Conservation (phyloP, 108 stramenopile species). For the Schizochytrium sp. region DNA sequence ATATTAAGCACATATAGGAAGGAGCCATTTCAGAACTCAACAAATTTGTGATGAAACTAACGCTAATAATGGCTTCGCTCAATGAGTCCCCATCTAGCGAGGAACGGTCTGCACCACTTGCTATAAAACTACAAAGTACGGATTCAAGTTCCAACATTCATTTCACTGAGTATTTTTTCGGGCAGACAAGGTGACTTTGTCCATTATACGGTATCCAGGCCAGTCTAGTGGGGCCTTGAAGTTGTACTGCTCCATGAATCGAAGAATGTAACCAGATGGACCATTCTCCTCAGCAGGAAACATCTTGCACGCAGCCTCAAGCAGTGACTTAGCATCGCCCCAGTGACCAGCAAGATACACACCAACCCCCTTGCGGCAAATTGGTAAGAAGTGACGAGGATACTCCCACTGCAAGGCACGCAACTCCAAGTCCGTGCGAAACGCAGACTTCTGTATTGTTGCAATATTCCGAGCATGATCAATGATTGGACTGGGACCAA, state of each 20-base stretch:
- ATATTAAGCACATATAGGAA: too few relatives aligned
- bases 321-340: slow-evolving; percentile 63
- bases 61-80: too few relatives aligned
- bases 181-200: background rate
- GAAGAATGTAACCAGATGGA: slow-evolving; percentile 57
- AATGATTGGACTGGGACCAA: slow-evolving; percentile 49
- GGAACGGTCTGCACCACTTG: too few relatives aligned
- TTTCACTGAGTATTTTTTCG: too few relatives aligned
- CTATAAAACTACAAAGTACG: too few relatives aligned
- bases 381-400: slow-evolving; percentile 32
- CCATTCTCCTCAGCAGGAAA: slow-evolving; percentile 61
- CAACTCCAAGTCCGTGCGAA: slow-evolving; percentile 50
- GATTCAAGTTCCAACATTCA: too few relatives aligned
- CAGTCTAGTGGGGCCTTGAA: slow-evolving; percentile 66
- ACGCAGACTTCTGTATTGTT: slow-evolving; percentile 25
- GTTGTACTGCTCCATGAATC: slow-evolving; percentile 55
- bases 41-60: too few relatives aligned
- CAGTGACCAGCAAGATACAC: slow-evolving; percentile 70
- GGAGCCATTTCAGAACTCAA: too few relatives aligned
- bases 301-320: slow-evolving; percentile 55
- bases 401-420: slow-evolving; percentile 58
- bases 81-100: too few relatives aligned
- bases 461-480: slow-evolving; percentile 45
- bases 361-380: slow-evolving; percentile 64
- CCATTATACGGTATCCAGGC: slow-evolving; percentile 65